Evolutionary conservation across 1,284 basidiomycete species (phyloP).

Genomic region (Cystobasidium sp.): DNA sequence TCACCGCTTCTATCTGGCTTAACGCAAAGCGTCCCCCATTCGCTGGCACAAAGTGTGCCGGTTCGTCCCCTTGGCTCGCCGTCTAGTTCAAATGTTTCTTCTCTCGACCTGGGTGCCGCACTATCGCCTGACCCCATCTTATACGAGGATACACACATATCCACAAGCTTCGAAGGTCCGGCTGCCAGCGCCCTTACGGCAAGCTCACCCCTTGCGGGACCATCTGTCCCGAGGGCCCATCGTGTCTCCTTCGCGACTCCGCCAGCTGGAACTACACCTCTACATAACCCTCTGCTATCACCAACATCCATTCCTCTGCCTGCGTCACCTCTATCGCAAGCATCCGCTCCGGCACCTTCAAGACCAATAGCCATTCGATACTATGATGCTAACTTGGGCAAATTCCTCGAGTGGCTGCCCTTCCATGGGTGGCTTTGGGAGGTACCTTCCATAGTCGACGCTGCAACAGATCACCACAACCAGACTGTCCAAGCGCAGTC

Average conservation of each 20-base stretch:
- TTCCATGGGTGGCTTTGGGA: constrained; percentile 38
- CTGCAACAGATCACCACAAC: constrained; percentile 13
- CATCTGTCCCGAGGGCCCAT: background rate
- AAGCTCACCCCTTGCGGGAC: background rate
- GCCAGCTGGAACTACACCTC: background rate
- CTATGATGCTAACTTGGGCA: constrained; percentile 11
- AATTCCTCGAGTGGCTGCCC: constrained; percentile 27
- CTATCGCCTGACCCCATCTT: constrained; percentile 16
- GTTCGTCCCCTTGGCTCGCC: background rate
- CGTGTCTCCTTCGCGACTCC: too few species aligned
- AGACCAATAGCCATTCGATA: constrained; percentile 18
- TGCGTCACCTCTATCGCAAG: background rate
- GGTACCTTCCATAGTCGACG: constrained; percentile 1
- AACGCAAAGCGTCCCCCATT: background rate
- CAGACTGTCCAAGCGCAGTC: background rate
- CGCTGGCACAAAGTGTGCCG: background rate
- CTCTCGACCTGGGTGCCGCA: background rate
- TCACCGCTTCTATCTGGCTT: constrained; percentile 4
- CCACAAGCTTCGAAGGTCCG: background rate
- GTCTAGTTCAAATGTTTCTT: constrained; percentile 1
- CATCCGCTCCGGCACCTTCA: background rate
- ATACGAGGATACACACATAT: background rate
- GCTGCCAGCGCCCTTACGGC: background rate
- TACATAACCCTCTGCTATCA: background rate
- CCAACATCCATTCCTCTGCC: constrained; percentile 1